Conservation (phyloP, 2,329 filamentous ascomycete species). For the Dactylellina sp. region DNA sequence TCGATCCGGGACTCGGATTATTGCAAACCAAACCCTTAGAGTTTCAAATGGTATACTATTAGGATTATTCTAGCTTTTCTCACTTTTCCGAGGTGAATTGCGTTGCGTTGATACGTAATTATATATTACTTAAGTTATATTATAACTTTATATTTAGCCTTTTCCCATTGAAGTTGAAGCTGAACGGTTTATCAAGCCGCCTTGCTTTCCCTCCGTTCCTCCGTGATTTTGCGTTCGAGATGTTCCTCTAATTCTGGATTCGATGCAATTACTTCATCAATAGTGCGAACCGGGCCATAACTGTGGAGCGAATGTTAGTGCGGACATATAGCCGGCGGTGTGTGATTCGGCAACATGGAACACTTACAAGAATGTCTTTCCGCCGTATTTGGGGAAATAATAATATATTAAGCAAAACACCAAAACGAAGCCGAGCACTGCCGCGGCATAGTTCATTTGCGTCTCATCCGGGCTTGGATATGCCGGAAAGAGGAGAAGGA, state of each 20-base stretch:
- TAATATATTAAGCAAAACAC: constrained; percentile 62
- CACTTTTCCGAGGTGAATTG: too few relatives aligned
- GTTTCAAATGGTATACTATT: too few relatives aligned
- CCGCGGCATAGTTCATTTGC: constrained; percentile 62
- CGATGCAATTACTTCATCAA: constrained; percentile 10
- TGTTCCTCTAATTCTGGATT: constrained; percentile 14
- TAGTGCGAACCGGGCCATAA: constrained; percentile 27
- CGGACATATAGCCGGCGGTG: too few relatives aligned
- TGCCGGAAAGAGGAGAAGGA: constrained; percentile 61
- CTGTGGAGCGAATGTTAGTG: background rate
- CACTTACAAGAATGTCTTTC: constrained; percentile 61
- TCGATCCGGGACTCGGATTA: too few relatives aligned
- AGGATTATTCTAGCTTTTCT: too few relatives aligned
- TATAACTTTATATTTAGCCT: too few relatives aligned
- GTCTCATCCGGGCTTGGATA: constrained; percentile 58
- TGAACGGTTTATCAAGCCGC: too few relatives aligned
- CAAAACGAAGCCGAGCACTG: constrained; percentile 61
- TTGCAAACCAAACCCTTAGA: too few relatives aligned
- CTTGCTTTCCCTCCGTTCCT: constrained; percentile 1
- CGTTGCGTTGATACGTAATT: too few relatives aligned
- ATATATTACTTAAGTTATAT: too few relatives aligned
- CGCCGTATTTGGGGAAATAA: constrained; percentile 60
- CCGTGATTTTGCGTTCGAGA: background rate
- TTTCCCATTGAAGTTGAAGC: too few relatives aligned
- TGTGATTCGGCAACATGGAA: too few relatives aligned